These are phyloP conservation scores for Chytriomyces confervae DNA, from an alignment of 192 early-diverging fungal genomes.

Conservation along the genomic window DNA sequence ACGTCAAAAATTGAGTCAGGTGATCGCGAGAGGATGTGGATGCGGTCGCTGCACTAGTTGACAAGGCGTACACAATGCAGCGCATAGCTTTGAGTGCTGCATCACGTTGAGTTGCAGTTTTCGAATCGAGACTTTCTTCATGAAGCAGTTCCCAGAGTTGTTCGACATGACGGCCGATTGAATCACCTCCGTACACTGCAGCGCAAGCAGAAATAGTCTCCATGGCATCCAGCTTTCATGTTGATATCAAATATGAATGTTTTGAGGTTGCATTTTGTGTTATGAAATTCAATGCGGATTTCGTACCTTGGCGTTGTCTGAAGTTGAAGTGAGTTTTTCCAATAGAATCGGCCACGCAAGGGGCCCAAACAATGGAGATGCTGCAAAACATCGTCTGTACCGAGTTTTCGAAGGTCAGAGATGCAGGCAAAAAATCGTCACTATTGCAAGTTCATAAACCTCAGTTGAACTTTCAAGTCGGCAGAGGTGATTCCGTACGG, in stretches of 20 bases:
- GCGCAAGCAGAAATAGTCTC: constrained; percentile 83
- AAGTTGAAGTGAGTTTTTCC: constrained; percentile 87
- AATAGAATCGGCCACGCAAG: constrained; percentile 85
- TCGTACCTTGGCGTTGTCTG: constrained; percentile 83
- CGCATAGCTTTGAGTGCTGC: constrained; percentile 69
- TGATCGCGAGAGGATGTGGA: constrained; percentile 21
- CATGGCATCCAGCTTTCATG: constrained; percentile 80
- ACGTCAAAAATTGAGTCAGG: constrained; percentile 6
- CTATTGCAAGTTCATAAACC: constrained; percentile 45
- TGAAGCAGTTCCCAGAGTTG: constrained; percentile 76
- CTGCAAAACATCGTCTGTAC: constrained; percentile 68
- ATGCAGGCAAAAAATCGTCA: constrained; percentile 11
- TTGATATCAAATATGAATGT: constrained; percentile 24
- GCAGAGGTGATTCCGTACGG: constrained; percentile 93
- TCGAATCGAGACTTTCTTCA: constrained; percentile 79
- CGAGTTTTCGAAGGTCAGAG: constrained; percentile 37
- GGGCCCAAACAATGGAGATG: constrained; percentile 60
- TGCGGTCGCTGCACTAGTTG: constrained; percentile 32
- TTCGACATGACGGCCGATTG: constrained; percentile 71
- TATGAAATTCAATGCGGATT: constrained; percentile 7
- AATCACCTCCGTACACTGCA: constrained; percentile 74
- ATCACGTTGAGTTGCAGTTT: constrained; percentile 70
- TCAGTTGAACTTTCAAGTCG: constrained; percentile 81
- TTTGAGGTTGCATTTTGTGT: not conserved
- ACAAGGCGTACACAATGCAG: constrained; percentile 68